These are phyloP conservation scores for Pestalotiopsis sp. DNA, from an alignment of 2,329 filamentous ascomycete genomes.

Conservation along the genomic window DNA sequence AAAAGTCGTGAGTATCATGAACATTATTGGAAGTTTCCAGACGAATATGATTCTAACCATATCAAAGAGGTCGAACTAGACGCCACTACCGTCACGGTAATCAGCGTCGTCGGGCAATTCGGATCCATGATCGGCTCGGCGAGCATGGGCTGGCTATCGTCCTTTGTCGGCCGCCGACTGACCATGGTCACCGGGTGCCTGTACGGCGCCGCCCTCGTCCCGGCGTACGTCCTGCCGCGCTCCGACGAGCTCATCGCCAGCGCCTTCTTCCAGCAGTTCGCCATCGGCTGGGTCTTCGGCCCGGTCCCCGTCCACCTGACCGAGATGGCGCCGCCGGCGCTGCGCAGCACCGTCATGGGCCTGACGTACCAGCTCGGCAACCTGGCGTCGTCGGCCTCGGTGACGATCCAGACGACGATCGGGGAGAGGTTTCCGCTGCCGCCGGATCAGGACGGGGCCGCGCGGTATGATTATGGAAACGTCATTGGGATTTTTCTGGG, in stretches of 20 bases:
- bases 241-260: slow-evolving; percentile 70
- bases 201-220: slow-evolving; percentile 74
- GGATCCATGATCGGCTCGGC: slow-evolving; percentile 71
- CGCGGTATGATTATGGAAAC: slow-evolving; percentile 73
- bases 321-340: slow-evolving; percentile 72
- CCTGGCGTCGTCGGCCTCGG: slow-evolving; percentile 68
- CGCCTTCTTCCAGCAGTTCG: slow-evolving; percentile 84
- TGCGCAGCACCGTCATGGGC: slow-evolving; percentile 75
- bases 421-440: slow-evolving; percentile 75
- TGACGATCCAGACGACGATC: slow-evolving; percentile 76
- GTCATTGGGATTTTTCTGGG: slow-evolving; percentile 93
- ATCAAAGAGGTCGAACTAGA: slow-evolving; percentile 47
- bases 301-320: slow-evolving; percentile 79
- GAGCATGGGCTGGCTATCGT: slow-evolving; percentile 66
- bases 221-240: slow-evolving; percentile 76
- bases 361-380: slow-evolving; percentile 79
- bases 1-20: slow-evolving; percentile 39
- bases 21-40: neutral
- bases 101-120: slow-evolving; percentile 66
- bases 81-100: slow-evolving; percentile 65
- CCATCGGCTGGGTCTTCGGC: slow-evolving; percentile 76
- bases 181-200: slow-evolving; percentile 67
- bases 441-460: slow-evolving; percentile 44
- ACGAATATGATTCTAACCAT: neutral
- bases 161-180: slow-evolving; percentile 70